These are phyloP conservation scores for Citrus trifoliata DNA, from an alignment of 345 rosid species.

Conservation along the genomic window DNA sequence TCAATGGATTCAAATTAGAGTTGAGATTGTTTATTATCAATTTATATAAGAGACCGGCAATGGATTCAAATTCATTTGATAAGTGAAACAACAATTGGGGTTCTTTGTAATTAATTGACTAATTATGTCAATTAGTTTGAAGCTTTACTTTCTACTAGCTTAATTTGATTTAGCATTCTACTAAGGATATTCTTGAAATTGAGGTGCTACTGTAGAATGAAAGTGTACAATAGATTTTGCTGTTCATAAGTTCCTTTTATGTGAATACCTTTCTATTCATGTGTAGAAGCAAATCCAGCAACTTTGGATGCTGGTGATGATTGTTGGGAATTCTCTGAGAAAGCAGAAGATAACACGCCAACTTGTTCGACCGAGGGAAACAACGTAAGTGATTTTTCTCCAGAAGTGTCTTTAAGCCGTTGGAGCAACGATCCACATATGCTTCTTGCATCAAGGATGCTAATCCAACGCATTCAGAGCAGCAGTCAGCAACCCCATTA, in stretches of 20 bases:
- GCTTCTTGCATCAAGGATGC: conserved; percentile 35
- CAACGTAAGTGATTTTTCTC: not conserved
- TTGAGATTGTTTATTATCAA: too few relatives aligned
- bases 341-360: not conserved
- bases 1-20: too few relatives aligned
- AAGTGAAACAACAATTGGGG: not conserved
- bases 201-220: not conserved
- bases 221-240: not conserved
- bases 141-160: not conserved
- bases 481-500: too few relatives aligned
- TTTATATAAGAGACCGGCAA: too few relatives aligned
- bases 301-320: not conserved
- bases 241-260: not conserved
- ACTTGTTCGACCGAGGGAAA: not conserved
- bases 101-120: not conserved
- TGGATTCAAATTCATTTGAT: not conserved
- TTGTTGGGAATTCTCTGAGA: not conserved
- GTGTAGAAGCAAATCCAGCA: not conserved
- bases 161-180: not conserved
- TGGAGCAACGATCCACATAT: conserved; percentile 8
- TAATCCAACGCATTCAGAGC: too few relatives aligned
- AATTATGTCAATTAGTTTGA: not conserved
- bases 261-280: not conserved
- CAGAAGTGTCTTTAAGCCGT: not conserved
- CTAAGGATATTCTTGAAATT: not conserved